Conservation (phyloP, 345 rosid species). For the Gossypium thurberi region DNA sequence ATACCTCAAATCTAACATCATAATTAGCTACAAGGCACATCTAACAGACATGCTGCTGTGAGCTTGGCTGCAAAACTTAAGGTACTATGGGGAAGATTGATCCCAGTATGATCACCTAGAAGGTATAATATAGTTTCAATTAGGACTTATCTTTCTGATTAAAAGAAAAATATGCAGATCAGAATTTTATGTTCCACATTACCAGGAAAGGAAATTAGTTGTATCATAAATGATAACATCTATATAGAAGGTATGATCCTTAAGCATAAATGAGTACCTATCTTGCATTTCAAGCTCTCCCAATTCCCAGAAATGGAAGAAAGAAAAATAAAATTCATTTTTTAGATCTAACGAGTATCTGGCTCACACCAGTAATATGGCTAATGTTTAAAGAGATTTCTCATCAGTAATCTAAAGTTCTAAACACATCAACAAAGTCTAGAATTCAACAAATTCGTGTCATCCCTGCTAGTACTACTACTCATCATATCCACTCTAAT, state of each 20-base stretch:
- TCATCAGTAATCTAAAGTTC: background rate
- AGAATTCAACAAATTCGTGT: background rate
- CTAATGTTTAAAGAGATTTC: background rate
- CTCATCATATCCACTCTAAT: background rate
- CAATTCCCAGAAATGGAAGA: background rate
- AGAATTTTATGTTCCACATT: background rate
- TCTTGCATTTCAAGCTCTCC: background rate
- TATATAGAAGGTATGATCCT: background rate
- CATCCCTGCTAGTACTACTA: background rate
- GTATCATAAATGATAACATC: background rate
- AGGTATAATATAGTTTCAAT: background rate
- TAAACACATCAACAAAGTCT: background rate
- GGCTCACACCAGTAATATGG: background rate
- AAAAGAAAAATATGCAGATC: background rate
- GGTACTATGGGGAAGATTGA: background rate
- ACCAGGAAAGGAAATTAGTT: background rate
- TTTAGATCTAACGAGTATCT: background rate
- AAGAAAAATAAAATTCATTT: background rate
- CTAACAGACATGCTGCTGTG: background rate
- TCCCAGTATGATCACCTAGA: background rate
- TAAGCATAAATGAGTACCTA: background rate
- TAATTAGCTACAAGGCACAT: background rate
- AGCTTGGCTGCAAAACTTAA: constrained; percentile 1
- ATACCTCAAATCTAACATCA: background rate
- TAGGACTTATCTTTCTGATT: background rate